Evolutionary conservation across 1,139 yeast species (phyloP).

Genomic region (Candida frijolesensis): DNA sequence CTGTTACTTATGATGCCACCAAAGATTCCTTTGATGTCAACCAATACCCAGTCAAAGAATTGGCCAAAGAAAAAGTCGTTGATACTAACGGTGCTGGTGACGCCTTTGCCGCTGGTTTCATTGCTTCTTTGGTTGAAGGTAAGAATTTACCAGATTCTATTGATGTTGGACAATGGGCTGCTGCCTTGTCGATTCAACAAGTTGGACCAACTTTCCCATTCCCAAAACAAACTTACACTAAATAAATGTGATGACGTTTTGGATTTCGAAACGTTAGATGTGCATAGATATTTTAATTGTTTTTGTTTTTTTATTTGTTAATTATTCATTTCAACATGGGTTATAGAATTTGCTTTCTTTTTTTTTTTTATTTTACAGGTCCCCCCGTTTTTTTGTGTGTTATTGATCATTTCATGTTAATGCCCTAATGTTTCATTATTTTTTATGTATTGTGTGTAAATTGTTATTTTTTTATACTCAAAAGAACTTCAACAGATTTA

Average conservation of each 20-base stretch:
- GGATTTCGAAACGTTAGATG: not conserved
- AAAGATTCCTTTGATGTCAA: slow-evolving; percentile 49
- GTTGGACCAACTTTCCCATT: slow-evolving; percentile 94
- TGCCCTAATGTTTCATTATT: not conserved
- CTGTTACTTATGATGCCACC: slow-evolving; percentile 57
- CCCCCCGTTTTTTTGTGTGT: not conserved
- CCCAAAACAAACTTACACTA: slow-evolving; percentile 64
- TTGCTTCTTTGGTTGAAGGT: slow-evolving; percentile 84
- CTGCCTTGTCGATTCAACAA: slow-evolving; percentile 86
- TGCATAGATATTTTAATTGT: not conserved
- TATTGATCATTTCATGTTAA: not conserved
- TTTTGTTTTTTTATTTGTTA: not conserved
- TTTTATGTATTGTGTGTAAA: not conserved
- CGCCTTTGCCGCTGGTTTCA: slow-evolving; percentile 97
- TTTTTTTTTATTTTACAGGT: not conserved
- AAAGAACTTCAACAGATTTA: slow-evolving; percentile 5
- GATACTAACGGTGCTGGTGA: slow-evolving; percentile 99
- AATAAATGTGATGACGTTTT: slow-evolving; percentile 14
- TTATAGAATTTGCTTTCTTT: slow-evolving; percentile 1
- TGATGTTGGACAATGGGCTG: slow-evolving; percentile 97
- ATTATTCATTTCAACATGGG: slow-evolving; percentile 15
- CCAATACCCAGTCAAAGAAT: slow-evolving; percentile 68
- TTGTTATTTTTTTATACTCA: not conserved
- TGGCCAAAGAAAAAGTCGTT: slow-evolving; percentile 65
- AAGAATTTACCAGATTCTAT: slow-evolving; percentile 63